These are phyloP conservation scores for Immersiporthe knoxdaviesiana DNA, from an alignment of 2,329 filamentous ascomycete genomes.

Conservation along the genomic window DNA sequence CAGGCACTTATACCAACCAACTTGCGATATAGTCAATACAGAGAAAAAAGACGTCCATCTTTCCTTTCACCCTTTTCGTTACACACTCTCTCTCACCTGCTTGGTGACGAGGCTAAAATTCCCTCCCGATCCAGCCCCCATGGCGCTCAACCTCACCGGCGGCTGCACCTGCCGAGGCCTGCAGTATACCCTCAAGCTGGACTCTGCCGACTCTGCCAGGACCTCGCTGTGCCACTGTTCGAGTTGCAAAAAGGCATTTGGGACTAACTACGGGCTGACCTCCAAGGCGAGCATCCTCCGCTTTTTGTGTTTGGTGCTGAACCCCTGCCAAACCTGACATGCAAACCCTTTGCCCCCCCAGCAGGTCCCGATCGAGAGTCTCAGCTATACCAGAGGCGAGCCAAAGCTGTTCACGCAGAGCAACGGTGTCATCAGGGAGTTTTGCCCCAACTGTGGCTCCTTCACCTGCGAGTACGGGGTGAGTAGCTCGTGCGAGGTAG, in stretches of 20 bases:
- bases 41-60: background rate
- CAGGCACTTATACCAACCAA: background rate
- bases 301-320: no score
- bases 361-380: conserved; percentile 35
- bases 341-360: background rate
- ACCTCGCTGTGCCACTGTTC: conserved; percentile 41
- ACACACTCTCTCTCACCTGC: no score
- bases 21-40: background rate
- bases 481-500: conserved; percentile 17
- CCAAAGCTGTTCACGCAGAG: conserved; percentile 38
- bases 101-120: no score
- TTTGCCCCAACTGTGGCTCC: conserved; percentile 38
- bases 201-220: conserved; percentile 35
- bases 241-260: conserved; percentile 40
- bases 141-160: conserved; percentile 30
- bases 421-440: conserved; percentile 40
- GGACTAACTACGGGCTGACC: conserved; percentile 41
- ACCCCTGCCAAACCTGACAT: conserved; percentile 20
- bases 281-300: conserved; percentile 34
- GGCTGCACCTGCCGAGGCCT: conserved; percentile 35
- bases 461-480: conserved; percentile 42
- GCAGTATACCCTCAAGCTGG: conserved; percentile 35
- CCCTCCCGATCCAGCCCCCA: no score
- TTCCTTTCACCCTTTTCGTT: no score
- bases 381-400: conserved; percentile 35